Evolutionary conservation across 306 rosid species (phyloP).

Genomic region (Cucurbita moschata): DNA sequence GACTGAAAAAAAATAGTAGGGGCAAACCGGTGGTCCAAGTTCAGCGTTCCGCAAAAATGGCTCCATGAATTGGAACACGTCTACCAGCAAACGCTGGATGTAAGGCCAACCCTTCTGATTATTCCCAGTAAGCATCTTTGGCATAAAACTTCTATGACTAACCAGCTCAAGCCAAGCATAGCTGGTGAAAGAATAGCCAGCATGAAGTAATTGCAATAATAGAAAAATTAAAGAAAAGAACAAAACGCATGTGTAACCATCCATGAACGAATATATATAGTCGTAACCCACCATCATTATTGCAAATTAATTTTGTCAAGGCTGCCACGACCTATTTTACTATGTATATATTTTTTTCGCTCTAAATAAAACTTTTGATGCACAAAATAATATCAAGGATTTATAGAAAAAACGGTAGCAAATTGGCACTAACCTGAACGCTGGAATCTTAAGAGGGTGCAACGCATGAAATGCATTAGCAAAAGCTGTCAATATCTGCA

Average conservation of each 20-base stretch:
- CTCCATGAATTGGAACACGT: slow-evolving; percentile 89
- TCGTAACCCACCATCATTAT: background rate
- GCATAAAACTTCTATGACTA: slow-evolving; percentile 92
- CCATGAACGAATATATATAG: background rate
- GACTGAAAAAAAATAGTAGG: background rate
- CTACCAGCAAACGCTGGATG: slow-evolving; percentile 81
- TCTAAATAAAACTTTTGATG: background rate
- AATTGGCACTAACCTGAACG: slow-evolving; percentile 53
- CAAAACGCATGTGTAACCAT: background rate
- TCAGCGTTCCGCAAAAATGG: slow-evolving; percentile 95
- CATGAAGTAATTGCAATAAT: background rate
- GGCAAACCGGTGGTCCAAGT: slow-evolving; percentile 65
- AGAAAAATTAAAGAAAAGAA: background rate
- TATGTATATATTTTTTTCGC: background rate
- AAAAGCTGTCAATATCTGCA: slow-evolving; percentile 71
- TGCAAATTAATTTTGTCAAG: background rate
- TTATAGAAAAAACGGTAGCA: background rate
- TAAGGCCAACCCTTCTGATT: slow-evolving; percentile 88
- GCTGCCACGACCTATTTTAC: background rate
- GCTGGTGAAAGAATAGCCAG: slow-evolving; percentile 32
- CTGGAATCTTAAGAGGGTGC: slow-evolving; percentile 90
- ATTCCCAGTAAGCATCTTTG: slow-evolving; percentile 85
- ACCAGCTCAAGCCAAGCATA: slow-evolving; percentile 98
- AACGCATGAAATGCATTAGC: slow-evolving; percentile 86
- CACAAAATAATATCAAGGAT: background rate